Evolutionary conservation across 2,329 filamentous ascomycete species (phyloP).

Genomic region (Cercospora zeae-maydis): DNA sequence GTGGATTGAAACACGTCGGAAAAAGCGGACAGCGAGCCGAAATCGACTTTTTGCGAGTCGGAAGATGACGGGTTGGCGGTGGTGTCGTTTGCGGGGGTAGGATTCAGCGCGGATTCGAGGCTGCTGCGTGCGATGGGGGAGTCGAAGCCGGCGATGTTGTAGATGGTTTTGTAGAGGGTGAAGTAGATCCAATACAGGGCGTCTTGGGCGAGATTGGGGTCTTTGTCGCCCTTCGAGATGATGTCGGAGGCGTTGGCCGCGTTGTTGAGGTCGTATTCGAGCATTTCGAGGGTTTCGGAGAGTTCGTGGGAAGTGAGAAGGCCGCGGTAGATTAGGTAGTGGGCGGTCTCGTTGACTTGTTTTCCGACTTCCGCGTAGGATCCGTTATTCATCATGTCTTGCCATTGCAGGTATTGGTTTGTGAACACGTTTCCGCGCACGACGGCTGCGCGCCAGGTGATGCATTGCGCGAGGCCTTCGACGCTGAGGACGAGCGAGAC

Average conservation of each 20-base stretch:
- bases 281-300: constrained; percentile 10
- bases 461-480: constrained; percentile 32
- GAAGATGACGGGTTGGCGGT: neutral
- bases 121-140: neutral
- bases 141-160: constrained; percentile 18
- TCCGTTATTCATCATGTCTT: neutral
- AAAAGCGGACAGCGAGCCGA: neutral
- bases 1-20: constrained; percentile 5
- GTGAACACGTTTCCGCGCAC: constrained; percentile 15
- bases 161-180: constrained; percentile 17
- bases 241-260: constrained; percentile 11
- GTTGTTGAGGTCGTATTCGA: constrained; percentile 4
- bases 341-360: constrained; percentile 13
- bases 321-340: constrained; percentile 15
- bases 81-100: neutral
- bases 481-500: constrained; percentile 21
- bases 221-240: constrained; percentile 5
- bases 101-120: neutral
- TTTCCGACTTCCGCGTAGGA: constrained; percentile 3
- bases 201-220: constrained; percentile 2
- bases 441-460: constrained; percentile 33
- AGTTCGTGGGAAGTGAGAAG: constrained; percentile 11
- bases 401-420: constrained; percentile 2
- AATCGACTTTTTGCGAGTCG: constrained; percentile 5
- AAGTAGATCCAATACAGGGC: constrained; percentile 14